These are phyloP conservation scores for Xylaria sp. DNA, from an alignment of 2,329 filamentous ascomycete genomes.

Conservation along the genomic window DNA sequence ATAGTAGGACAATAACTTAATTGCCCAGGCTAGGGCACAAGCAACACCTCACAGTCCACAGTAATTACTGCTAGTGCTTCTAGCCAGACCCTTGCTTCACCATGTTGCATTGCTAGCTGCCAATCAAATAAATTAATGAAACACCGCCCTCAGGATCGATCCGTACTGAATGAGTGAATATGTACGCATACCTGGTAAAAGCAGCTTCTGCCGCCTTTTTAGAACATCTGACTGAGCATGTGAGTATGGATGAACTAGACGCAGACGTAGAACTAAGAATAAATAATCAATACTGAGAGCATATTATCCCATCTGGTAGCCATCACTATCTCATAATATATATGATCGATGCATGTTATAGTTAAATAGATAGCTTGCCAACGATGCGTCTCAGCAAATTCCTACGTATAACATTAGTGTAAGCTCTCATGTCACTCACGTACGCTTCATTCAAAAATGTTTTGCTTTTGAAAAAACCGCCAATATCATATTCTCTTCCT, in stretches of 20 bases:
- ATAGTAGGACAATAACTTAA: not conserved
- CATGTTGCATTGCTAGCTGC: constrained; percentile 10
- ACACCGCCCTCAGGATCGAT: not conserved
- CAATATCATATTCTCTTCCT: not conserved
- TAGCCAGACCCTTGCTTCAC: constrained; percentile 4
- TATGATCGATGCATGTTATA: not conserved
- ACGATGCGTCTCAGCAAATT: no score
- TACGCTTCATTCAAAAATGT: no score
- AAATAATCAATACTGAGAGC: not conserved
- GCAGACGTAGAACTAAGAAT: not conserved
- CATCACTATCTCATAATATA: no score
- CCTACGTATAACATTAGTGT: not conserved
- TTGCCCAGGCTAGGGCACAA: not conserved
- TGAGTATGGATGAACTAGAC: not conserved
- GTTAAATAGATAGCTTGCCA: not conserved
- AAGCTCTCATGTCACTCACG: not conserved
- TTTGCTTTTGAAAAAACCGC: no score
- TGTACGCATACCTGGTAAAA: not conserved
- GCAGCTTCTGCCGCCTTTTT: no score
- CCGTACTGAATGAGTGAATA: not conserved
- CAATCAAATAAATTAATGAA: constrained; percentile 19
- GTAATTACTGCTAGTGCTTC: not conserved
- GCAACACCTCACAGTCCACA: not conserved
- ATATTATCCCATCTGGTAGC: no score
- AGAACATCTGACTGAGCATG: constrained; percentile 5